A percentile compares a stretch with the other conserved stretches of the same genome.
Evolutionary conservation across 2,329 filamentous ascomycete species (phyloP).

Genomic region (Dactylellina parvicollis): DNA sequence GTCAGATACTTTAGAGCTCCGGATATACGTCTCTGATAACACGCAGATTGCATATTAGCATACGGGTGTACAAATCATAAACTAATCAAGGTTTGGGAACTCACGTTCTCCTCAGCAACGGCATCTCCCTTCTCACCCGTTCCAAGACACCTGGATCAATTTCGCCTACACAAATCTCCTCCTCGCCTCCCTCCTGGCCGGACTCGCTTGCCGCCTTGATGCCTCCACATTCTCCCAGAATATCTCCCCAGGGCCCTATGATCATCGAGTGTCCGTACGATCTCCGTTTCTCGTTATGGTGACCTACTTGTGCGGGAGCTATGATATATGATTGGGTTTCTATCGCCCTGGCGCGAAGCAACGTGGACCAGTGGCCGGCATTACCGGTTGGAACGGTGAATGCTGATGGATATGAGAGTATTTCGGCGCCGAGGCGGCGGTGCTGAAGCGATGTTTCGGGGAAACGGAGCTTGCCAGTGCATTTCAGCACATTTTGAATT

Average conservation of each 20-base stretch:
- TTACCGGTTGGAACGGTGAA: conserved; percentile 87
- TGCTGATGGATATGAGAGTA: conserved; percentile 87
- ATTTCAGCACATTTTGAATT: neutral
- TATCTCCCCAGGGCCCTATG: conserved; percentile 84
- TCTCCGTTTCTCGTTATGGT: conserved; percentile 76
- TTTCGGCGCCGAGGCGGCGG: conserved; percentile 73
- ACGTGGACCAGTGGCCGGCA: conserved; percentile 80
- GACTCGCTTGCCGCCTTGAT: conserved; percentile 55
- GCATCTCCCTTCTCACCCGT: conserved; percentile 68
- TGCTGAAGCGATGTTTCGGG: conserved; percentile 77
- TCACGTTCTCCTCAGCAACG: conserved; percentile 67
- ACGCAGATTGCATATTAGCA: neutral
- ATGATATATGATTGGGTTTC: conserved; percentile 89
- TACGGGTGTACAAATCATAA: neutral
- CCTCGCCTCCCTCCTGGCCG: conserved; percentile 59
- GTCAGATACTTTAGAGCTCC: conserved; percentile 60
- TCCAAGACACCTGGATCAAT: conserved; percentile 66
- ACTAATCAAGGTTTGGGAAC: conserved; percentile 19
- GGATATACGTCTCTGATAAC: conserved; percentile 63
- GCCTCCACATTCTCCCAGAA: conserved; percentile 73
- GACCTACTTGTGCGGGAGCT: conserved; percentile 82
- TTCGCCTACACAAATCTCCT: conserved; percentile 68
- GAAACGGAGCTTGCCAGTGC: conserved; percentile 72
- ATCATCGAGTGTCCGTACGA: conserved; percentile 90
- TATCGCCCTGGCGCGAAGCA: conserved; percentile 82